phyloP scores from a whole-genome alignment of 768 basidiomycete species.

The Amanita molliuscula region DNA sequence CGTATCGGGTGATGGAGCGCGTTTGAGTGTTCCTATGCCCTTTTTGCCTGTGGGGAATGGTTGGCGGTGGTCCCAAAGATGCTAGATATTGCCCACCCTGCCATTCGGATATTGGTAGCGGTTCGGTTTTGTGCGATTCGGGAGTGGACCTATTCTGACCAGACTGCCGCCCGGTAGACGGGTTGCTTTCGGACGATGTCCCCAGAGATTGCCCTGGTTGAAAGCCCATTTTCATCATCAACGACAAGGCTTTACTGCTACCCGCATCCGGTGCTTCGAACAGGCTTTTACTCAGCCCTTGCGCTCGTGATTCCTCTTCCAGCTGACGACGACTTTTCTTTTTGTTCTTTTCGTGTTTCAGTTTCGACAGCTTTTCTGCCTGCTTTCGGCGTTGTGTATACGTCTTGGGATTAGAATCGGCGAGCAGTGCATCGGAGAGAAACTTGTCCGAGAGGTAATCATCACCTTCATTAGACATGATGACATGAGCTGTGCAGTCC shows the following conservation, averaged over 20 bases:
- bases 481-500: constrained; percentile 15
- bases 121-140: constrained; percentile 43
- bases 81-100: constrained; percentile 40
- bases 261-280: constrained; percentile 61
- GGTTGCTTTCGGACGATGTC: constrained; percentile 9
- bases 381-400: constrained; percentile 67
- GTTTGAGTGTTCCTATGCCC: constrained; percentile 67
- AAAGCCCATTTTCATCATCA: constrained; percentile 96
- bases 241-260: constrained; percentile 66
- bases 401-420: constrained; percentile 38
- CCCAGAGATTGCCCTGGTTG: constrained; percentile 77
- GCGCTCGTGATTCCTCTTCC: constrained; percentile 67
- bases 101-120: constrained; percentile 75
- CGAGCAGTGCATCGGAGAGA: constrained; percentile 31
- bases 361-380: constrained; percentile 40
- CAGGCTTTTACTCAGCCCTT: constrained; percentile 70
- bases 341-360: constrained; percentile 61
- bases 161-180: not conserved
- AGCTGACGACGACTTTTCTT: constrained; percentile 56
- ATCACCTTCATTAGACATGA: constrained; percentile 74
- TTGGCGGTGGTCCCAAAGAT: not conserved
- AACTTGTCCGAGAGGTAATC: constrained; percentile 90
- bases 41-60: constrained; percentile 47
- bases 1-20: constrained; percentile 52
- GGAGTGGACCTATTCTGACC: constrained; percentile 8